A percentile compares a stretch with the other conserved stretches of the same genome.
phyloP scores from a whole-genome alignment of 208 protist genomes.

The Zelonia costaricensis region DNA sequence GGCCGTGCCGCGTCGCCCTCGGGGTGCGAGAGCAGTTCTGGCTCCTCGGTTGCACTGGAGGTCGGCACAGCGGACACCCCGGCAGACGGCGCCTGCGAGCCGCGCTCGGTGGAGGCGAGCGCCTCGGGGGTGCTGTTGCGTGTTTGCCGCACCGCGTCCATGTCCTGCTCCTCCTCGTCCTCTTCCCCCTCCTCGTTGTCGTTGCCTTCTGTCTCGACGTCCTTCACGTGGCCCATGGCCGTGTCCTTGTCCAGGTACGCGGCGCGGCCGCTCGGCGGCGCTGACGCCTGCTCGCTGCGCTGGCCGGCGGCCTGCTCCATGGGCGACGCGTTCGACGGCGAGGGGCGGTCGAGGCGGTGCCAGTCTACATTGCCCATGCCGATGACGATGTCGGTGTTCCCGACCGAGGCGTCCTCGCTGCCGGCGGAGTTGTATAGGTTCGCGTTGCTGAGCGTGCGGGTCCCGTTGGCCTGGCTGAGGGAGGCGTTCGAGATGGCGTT shows the following conservation, averaged over 20 bases:
- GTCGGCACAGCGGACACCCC: background rate
- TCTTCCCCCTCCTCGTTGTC: background rate
- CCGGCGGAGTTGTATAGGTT: background rate
- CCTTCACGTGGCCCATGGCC: background rate
- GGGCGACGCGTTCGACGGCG: constrained; percentile 4
- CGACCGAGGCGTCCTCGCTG: background rate
- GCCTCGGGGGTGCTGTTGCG: constrained; percentile 3
- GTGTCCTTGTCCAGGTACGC: background rate
- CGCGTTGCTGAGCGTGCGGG: too few species aligned
- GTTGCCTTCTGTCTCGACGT: background rate
- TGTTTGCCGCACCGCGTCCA: background rate
- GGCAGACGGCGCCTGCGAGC: background rate
- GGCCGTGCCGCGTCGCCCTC: background rate
- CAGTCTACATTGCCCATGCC: constrained; percentile 11
- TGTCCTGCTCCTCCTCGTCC: constrained; percentile 5
- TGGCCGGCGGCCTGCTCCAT: constrained; percentile 10
- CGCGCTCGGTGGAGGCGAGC: background rate
- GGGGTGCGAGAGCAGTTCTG: background rate
- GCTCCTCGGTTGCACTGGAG: background rate
- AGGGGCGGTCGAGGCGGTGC: constrained; percentile 7
- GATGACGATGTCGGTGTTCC: constrained; percentile 3
- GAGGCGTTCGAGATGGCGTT: background rate
- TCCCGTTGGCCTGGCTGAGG: background rate
- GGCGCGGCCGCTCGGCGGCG: background rate
- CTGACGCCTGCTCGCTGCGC: background rate